Base-by-base conservation (phyloP, 2,329 filamentous ascomycete species). In the Penicillium sp. region DNA sequence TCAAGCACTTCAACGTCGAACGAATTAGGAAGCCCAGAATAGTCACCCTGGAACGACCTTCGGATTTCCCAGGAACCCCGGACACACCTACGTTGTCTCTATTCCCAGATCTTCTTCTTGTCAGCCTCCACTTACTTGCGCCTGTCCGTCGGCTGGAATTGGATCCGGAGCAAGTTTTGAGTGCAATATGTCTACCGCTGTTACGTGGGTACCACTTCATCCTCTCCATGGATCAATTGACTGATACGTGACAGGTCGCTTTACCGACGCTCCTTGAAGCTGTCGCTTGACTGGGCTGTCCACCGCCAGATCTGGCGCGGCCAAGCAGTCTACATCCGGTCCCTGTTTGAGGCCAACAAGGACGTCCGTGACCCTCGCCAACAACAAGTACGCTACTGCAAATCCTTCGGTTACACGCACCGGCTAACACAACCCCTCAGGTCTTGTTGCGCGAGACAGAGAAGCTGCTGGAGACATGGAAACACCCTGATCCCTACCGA, bases 251-350 rank as follows among this genome's bases (percentile, higher is more conserved):
- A 46, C 70, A 87, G 85, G 64, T 81, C 80, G 58, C 88, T 99
- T 57, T 99, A 99, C 77, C 88, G 93, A 71, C 90, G 92, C 65
- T 92, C 92, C 24, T 77, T 99, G 71, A 97, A 97, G 82, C 86
- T 97, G 61, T 84, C 94, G 40, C 86, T 97, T 62, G 92, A 97
- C 79, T 99, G 94, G 94, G 86, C 91, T 54, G 92, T 97, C 59
- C 90, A 97, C 73, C 85, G 94, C 64, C 86, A 93, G 68, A 78
- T 97, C 57, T 99, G 94, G 93, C 88, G 94, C 67, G 92, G 93
- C 58, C 94, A 97, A 76, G 94, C 94, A 31, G 80, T 97, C 60
- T 97, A 99, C 75, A 96, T 99, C 67, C 88, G 94, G 67, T 92
- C 89, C 36, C 83, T 97, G 13, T 99, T 97, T 72, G 94, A 99